Evolutionary conservation across 2,329 filamentous ascomycete species (phyloP), one percentile per base, ranked within the genome.

Genomic region (Cladosporium sp.): DNA sequence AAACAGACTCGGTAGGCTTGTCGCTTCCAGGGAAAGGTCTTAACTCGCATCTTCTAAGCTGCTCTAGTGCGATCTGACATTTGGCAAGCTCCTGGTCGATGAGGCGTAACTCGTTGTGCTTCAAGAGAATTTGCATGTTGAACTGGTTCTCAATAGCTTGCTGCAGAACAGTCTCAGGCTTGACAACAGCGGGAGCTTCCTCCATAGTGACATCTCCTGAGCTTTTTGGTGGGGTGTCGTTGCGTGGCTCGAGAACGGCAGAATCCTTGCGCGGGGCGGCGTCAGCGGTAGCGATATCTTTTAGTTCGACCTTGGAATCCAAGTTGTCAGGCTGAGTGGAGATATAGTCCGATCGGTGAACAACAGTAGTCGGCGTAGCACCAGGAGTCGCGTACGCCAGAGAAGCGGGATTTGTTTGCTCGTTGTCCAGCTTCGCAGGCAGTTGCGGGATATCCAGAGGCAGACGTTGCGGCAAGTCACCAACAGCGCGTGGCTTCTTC

Each of bases 81-180:
- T 97, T 98, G 70, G 92, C 94, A 70, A 98, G 85, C 80, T 98
- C 95, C 79, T 97, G 93, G 76, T 98, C 92, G 78, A 98, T 97
- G 71, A 97, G 84, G 65, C 93, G 91, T 67, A 98, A 81, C 81
- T 99, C 95, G 74, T 95, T 89, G 79, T 99, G 95, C 83, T 97
- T 98, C 76, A 96, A 82, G 69, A 98, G 81, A 62, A 98, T 93
- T 81, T 97, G 93, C 70, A 95, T 86, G 74, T 93, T 91, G 78
- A 98, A 90, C 79, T 97, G 91, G 68, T 92, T 88, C 75, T 93
- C 89, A 75, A 98, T 90, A 40, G 86, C 85, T 72, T 93, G 89
- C 75, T 87, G 87, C 69, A 90, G 85, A 26, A 50, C 53, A 29
- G 64, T 55, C 33, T 66, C 31, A 12, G 69, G 66, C 21, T 57